Base-by-base conservation (phyloP, 306 rosid genomes). In the Cajanus cajan region DNA sequence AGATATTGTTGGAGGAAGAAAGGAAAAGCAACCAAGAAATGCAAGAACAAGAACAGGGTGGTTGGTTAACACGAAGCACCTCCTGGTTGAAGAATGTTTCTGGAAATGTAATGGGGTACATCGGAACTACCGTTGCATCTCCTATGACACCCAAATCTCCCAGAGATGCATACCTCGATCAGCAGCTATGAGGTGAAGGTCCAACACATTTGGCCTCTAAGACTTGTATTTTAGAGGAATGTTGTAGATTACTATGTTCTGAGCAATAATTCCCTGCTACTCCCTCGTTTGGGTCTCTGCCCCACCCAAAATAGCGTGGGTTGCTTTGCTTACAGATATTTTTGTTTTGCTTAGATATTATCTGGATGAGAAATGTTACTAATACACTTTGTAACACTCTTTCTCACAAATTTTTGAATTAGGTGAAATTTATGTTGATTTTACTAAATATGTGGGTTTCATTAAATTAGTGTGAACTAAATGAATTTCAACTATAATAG, bases 41-140 rank as follows among this genome's bases (percentile, higher is more conserved):
- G 75, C 88, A 90, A 72, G 99, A 93, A 80, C 90, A 83, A 55
- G 71, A 33, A 57, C 78, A 88, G 85, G 69, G 84, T 10, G 94
- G 94, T 54, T 96, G 98, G 99, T 81, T 96, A 84, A 90, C 96
- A 2, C 88, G 99, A 75, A 95, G 98, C 90, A 87, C 93, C 41
- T 87, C 96, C 52, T 90, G 91, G 98, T 81, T 96, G 92, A 93
- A 90, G 85, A 78, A 58, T 81, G 90, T 86, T 73, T 71, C 97
- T 13, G 97, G 69, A 61, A 84, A 85, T 72, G 91, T 92, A 51
- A 31, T 89, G 7, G 98, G 79, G 24, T 84, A 89, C 61, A 39
- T 90, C 73, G 86, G 79, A 47, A 80, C 92, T 66, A 88, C 63
- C 3, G 68, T 5, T 59, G 85, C 75, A 34, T 85, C 97, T 71